phyloP scores from a whole-genome alignment of 2,329 filamentous ascomycete species.

The Tricladium varicosporioides region DNA sequence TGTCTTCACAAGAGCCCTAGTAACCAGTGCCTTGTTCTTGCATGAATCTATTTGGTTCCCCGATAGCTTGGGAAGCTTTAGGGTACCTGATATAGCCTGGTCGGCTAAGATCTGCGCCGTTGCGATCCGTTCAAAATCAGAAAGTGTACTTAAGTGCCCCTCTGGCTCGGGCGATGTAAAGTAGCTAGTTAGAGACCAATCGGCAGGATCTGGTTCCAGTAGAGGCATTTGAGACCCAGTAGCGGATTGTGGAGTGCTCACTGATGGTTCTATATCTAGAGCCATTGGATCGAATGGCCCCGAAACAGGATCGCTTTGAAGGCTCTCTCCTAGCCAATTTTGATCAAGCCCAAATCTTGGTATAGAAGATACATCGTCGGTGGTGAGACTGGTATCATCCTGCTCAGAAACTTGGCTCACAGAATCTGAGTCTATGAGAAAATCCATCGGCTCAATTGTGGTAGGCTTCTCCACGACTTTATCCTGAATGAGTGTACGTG shows the following conservation, averaged over 20 bases:
- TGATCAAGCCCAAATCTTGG: slow-evolving; percentile 41
- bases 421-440: slow-evolving; percentile 31
- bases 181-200: slow-evolving; percentile 49
- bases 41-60: slow-evolving; percentile 2
- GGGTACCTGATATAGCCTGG: slow-evolving; percentile 57
- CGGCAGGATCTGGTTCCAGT: slow-evolving; percentile 33
- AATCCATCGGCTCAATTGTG: slow-evolving; percentile 21
- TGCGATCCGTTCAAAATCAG: slow-evolving; percentile 61
- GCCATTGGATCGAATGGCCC: slow-evolving; percentile 32
- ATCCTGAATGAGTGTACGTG: slow-evolving; percentile 46
- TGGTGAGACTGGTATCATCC: slow-evolving; percentile 51
- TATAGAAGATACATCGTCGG: slow-evolving; percentile 49
- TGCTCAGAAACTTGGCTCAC: slow-evolving; percentile 53
- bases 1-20: slow-evolving; percentile 39
- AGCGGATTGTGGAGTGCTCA: slow-evolving; percentile 27
- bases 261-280: slow-evolving; percentile 28
- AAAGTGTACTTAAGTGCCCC: slow-evolving; percentile 27
- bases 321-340: slow-evolving; percentile 28
- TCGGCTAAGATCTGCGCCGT: slow-evolving; percentile 71
- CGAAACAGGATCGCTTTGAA: slow-evolving; percentile 27
- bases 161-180: slow-evolving; percentile 59
- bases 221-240: slow-evolving; percentile 27
- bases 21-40: slow-evolving; percentile 16
- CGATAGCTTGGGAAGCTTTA: slow-evolving; percentile 27
- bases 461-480: slow-evolving; percentile 12